Base-by-base conservation (phyloP, 495 filamentous ascomycete species). In the Penicillium maclennaniae region DNA sequence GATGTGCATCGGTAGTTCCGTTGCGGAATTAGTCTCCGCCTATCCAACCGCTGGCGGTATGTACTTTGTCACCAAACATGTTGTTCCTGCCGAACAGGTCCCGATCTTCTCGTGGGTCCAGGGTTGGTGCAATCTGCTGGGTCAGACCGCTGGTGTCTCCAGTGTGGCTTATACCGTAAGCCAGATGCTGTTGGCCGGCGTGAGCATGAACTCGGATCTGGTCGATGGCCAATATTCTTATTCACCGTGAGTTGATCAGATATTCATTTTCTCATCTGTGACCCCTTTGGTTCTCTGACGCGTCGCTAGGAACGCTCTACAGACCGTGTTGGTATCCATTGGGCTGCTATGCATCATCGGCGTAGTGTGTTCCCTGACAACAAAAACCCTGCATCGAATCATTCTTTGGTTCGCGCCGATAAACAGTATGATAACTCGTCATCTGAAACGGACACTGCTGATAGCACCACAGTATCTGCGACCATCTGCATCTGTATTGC, bases 381-480 rank as follows among this genome's bases (percentile, higher is more conserved):
- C 85, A 0, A 83, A 78, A 59, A 76, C 69, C 3, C 68, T 88
- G 20, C 84, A 87, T 66, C 71, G 74, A 26, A 82, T 85, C 28
- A 71, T 88, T 23, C 64, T 85, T 6, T 87, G 84, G 83, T 88
- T 88, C 68, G 85, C 85, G 7, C 85, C 85, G 0, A 86, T 88
- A 51, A 88, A 88, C 66, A 79, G 82, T 84, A 69, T 42, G 74
- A 58, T 34, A 40, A 40, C 8, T 21, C 21, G n/a, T 0, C 1
- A 26, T 44, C 8, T 14, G 7, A 17, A 42, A 42, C 14, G 16
- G 10, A n/a, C 39, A 6, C 39, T 19, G 6, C 6, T 42, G 4
- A 19, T 15, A 28, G 21, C 45, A 17, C 2, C 15, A 6, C 46
- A 82, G 79, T 84, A 43, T 56, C 71, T 15, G 81, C 80, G 2